Percentiles rank a stretch among this genome's conserved stretches.
phyloP scores from a whole-genome alignment of 257 asterid genomes.

The Cordia subcordata region DNA sequence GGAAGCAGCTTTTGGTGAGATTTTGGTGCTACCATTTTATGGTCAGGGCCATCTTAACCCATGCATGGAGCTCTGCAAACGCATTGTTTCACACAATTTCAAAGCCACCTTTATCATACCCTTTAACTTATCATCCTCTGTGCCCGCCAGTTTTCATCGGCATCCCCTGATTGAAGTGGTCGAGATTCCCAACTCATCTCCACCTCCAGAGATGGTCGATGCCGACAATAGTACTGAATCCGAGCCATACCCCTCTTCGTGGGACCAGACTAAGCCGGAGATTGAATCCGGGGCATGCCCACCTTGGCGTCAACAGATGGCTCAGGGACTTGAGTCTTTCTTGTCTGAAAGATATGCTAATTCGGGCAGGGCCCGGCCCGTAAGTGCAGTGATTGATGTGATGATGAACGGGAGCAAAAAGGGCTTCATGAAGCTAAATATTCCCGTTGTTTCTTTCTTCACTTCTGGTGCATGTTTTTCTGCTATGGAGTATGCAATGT shows the following conservation, averaged over 20 bases:
- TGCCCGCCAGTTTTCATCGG: constrained; percentile 17
- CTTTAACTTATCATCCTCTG: constrained; percentile 56
- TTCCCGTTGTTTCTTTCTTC: constrained; percentile 48
- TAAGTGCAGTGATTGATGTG: constrained; percentile 57
- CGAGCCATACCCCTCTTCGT: constrained; percentile 7
- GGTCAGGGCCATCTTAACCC: constrained; percentile 82
- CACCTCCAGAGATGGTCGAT: constrained; percentile 9
- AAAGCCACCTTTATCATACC: constrained; percentile 51
- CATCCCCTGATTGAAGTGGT: constrained; percentile 16
- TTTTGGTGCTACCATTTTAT: constrained; percentile 65
- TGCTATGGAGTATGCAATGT: constrained; percentile 58
- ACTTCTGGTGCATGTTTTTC: constrained; percentile 62
- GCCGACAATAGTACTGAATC: constrained; percentile 3
- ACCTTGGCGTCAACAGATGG: constrained; percentile 26
- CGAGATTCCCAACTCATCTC: constrained; percentile 29
- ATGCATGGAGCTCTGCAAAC: constrained; percentile 60
- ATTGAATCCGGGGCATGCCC: background rate
- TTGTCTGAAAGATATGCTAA: constrained; percentile 27
- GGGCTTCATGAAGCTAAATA: constrained; percentile 34
- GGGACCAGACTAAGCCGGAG: too few relatives aligned
- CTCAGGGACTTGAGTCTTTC: constrained; percentile 41
- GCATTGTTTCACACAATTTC: constrained; percentile 32
- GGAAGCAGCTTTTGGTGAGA: constrained; percentile 36
- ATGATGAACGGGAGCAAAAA: constrained; percentile 75
- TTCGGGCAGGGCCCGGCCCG: constrained; percentile 28